These are phyloP conservation scores for Pisolithus microcarpus DNA, from an alignment of 768 basidiomycete genomes.

Conservation along the genomic window DNA sequence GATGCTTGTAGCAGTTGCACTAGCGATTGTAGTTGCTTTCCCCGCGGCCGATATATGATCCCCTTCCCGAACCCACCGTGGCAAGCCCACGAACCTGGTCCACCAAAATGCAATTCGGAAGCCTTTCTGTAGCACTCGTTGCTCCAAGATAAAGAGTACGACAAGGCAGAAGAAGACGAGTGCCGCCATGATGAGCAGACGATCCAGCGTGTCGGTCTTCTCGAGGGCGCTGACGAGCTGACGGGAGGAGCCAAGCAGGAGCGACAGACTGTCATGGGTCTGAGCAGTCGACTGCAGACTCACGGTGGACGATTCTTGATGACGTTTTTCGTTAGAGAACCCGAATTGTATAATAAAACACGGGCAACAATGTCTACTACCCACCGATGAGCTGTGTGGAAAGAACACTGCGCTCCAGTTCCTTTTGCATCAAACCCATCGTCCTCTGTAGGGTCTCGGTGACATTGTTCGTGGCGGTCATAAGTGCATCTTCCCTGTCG, in stretches of 20 bases:
- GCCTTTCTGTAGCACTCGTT: constrained; percentile 75
- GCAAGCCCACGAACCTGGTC: constrained; percentile 52
- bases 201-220: constrained; percentile 88
- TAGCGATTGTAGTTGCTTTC: background rate
- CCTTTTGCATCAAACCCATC: constrained; percentile 79
- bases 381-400: constrained; percentile 79
- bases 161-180: constrained; percentile 80
- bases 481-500: constrained; percentile 71
- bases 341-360: background rate
- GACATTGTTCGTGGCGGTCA: constrained; percentile 84
- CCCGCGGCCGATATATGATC: background rate
- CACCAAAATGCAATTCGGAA: constrained; percentile 82
- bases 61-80: background rate
- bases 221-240: constrained; percentile 83
- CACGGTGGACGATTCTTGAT: constrained; percentile 67
- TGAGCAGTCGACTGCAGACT: constrained; percentile 67
- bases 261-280: constrained; percentile 68
- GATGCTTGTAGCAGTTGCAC: background rate
- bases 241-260: constrained; percentile 71
- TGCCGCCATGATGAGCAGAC: constrained; percentile 73
- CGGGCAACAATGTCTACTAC: constrained; percentile 6
- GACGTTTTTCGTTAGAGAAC: background rate
- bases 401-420: constrained; percentile 84
- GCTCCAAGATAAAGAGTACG: constrained; percentile 81
- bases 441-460: constrained; percentile 85